Conservation (phyloP, 139 green algal species). For the Zygnema circumcarinatum region DNA sequence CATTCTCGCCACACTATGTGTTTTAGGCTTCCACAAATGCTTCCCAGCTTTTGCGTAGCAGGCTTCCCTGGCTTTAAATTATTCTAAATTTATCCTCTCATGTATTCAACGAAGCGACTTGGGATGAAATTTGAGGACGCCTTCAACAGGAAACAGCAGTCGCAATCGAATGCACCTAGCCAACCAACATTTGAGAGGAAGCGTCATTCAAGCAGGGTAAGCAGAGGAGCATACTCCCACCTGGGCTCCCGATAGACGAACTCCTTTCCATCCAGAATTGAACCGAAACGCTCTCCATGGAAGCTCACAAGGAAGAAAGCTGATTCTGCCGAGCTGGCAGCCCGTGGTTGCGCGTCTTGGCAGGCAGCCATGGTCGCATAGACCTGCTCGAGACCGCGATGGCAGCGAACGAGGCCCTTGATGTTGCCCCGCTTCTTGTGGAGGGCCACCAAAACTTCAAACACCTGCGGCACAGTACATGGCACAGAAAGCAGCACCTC, state of each 20-base stretch:
- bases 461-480: neutral
- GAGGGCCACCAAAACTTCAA: slow-evolving; percentile 5
- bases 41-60: no score
- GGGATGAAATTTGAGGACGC: no score
- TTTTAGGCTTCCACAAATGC: no score
- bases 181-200: no score
- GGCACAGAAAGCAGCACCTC: no score
- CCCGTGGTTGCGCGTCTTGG: neutral
- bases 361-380: neutral
- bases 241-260: slow-evolving; percentile 24
- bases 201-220: no score
- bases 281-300: slow-evolving; percentile 24
- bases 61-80: no score
- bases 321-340: neutral
- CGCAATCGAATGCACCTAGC: no score
- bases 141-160: neutral
- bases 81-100: no score
- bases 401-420: neutral
- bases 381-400: neutral
- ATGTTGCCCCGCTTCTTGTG: neutral
- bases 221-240: no score
- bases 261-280: slow-evolving; percentile 6
- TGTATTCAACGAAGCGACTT: no score
- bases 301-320: slow-evolving; percentile 36
- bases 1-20: no score